Conservation (phyloP, 2,329 filamentous ascomycete species). For the Eurotiales sp. region DNA sequence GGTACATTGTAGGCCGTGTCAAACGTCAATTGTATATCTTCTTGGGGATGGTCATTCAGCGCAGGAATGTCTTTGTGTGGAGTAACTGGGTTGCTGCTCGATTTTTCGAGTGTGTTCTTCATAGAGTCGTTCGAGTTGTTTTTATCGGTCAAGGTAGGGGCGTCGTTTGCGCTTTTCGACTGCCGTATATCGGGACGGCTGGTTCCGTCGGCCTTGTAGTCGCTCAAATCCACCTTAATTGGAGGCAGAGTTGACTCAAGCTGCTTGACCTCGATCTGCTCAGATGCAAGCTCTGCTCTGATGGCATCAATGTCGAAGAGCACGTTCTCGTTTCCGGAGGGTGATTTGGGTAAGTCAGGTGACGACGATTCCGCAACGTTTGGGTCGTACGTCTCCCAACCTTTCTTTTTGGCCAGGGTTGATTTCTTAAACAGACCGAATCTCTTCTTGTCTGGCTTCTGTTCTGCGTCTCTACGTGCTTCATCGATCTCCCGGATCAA, state of each 20-base stretch:
- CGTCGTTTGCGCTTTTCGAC: constrained; percentile 39
- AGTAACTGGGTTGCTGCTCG: background rate
- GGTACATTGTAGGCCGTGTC: constrained; percentile 56
- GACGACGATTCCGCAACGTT: constrained; percentile 30
- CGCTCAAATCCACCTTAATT: constrained; percentile 69
- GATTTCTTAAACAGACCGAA: constrained; percentile 80
- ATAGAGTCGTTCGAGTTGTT: constrained; percentile 21
- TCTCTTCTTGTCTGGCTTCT: constrained; percentile 66
- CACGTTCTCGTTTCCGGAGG: constrained; percentile 49
- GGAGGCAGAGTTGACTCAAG: constrained; percentile 84
- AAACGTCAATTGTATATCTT: constrained; percentile 64
- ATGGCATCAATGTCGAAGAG: constrained; percentile 97
- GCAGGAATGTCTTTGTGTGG: background rate
- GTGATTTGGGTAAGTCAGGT: constrained; percentile 24
- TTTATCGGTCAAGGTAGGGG: constrained; percentile 15
- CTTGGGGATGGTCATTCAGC: constrained; percentile 12
- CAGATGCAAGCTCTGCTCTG: constrained; percentile 72
- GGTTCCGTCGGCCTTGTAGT: constrained; percentile 18
- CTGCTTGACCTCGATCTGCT: constrained; percentile 69
- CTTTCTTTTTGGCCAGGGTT: constrained; percentile 70
- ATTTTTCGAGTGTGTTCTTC: constrained; percentile 1
- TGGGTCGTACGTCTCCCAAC: constrained; percentile 93
- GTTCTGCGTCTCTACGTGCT: constrained; percentile 80
- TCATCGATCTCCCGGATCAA: constrained; percentile 96
- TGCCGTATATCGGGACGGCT: constrained; percentile 30